Conservation (phyloP, 73 alveolate species). For the Tetrahymena thermophila region DNA sequence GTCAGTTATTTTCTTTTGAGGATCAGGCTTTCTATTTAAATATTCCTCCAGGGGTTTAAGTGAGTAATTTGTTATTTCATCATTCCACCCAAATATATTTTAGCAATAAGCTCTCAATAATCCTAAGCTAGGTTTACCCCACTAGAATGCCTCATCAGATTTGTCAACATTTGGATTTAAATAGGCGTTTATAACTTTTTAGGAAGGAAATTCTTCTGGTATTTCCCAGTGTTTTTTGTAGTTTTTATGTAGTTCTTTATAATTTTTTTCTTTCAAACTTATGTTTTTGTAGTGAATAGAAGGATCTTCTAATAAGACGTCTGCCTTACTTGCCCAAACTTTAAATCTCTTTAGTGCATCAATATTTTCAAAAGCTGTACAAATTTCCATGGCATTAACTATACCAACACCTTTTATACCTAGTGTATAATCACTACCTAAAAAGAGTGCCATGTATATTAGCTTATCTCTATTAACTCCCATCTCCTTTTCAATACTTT, state of each 20-base stretch:
- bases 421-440: conserved; percentile 71
- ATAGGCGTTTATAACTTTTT: conserved; percentile 50
- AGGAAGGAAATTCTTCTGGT: conserved; percentile 60
- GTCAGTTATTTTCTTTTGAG: conserved; percentile 37
- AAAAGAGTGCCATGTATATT: conserved; percentile 52
- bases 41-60: conserved; percentile 27
- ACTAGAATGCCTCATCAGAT: conserved; percentile 43
- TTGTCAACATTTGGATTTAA: conserved; percentile 48
- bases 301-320: conserved; percentile 25
- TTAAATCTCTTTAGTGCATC: conserved; percentile 40
- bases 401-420: conserved; percentile 79
- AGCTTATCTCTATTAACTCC: conserved; percentile 62
- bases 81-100: not conserved
- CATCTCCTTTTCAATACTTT: conserved; percentile 45
- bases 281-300: conserved; percentile 25
- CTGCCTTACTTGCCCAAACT: conserved; percentile 37
- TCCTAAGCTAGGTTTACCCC: conserved; percentile 63
- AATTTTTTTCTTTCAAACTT: conserved; percentile 42
- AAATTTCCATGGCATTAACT: conserved; percentile 72
- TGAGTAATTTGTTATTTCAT: conserved; percentile 24
- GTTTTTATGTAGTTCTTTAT: conserved; percentile 55
- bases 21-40: conserved; percentile 33
- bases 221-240: conserved; percentile 71
- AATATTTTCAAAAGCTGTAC: conserved; percentile 45
- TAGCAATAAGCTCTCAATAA: conserved; percentile 39